A percentile compares a stretch with the other conserved stretches of the same genome.
phyloP scores from a whole-genome alignment of 176 grass and related monocot genomes.

The Bothriochloa decipiens region DNA sequence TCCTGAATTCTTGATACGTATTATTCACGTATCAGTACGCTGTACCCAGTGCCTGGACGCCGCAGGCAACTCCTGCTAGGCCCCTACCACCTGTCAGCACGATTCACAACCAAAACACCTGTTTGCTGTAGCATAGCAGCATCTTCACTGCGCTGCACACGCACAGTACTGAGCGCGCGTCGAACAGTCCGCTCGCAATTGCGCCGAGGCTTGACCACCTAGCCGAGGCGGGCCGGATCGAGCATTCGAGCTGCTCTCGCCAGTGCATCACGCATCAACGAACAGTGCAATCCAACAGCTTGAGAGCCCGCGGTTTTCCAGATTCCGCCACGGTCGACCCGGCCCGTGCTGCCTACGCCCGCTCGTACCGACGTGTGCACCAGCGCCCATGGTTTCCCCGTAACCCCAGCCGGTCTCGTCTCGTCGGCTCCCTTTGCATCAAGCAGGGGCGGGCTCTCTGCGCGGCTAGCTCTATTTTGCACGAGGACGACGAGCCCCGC shows the following conservation, averaged over 20 bases:
- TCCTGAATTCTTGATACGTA: neutral
- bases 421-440: neutral
- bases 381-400: slow-evolving; percentile 25
- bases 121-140: neutral
- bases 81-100: neutral
- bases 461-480: neutral
- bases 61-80: neutral
- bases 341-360: neutral
- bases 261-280: neutral
- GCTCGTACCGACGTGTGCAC: neutral
- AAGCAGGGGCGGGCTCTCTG: neutral
- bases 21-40: neutral
- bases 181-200: neutral
- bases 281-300: slow-evolving; percentile 36
- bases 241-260: neutral
- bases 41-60: too few relatives aligned
- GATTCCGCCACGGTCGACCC: slow-evolving; percentile 6
- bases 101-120: neutral
- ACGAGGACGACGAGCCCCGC: neutral
- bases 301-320: neutral
- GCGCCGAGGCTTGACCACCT: neutral
- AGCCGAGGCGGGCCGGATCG: neutral
- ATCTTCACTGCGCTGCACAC: neutral
- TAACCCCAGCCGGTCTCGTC: neutral
- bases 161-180: neutral